Conservation (phyloP, 768 basidiomycete genomes). For the Podaxis sp. region DNA sequence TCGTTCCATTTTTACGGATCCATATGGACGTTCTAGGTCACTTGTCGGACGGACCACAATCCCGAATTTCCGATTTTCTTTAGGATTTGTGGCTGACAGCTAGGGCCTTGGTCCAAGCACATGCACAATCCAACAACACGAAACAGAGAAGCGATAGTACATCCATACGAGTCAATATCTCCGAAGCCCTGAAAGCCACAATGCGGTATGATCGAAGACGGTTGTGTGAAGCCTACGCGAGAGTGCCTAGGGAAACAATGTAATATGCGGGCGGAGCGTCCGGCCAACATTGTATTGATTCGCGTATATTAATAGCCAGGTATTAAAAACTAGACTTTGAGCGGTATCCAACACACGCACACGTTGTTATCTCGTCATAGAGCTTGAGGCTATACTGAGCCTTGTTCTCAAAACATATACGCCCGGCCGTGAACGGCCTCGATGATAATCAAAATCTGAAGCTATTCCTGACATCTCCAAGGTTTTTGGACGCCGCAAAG, state of each 20-base stretch:
- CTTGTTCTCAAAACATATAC: background rate
- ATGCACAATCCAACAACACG: background rate
- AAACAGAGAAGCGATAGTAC: background rate
- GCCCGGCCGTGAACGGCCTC: background rate
- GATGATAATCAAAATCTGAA: background rate
- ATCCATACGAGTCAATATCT: background rate
- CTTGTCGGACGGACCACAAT: background rate
- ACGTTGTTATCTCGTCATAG: background rate
- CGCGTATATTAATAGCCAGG: background rate
- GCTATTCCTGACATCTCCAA: background rate
- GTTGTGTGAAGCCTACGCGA: background rate
- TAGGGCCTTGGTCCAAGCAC: background rate
- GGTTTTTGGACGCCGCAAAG: background rate
- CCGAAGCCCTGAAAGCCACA: background rate
- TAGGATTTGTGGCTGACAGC: background rate
- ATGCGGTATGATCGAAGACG: background rate
- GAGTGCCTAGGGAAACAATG: background rate
- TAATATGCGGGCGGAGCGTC: background rate
- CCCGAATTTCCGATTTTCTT: background rate
- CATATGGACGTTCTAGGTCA: background rate
- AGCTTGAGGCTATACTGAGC: background rate
- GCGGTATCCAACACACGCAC: background rate
- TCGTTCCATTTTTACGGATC: background rate
- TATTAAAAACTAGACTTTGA: background rate
- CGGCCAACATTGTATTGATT: background rate